Evolutionary conservation across 176 grass and related monocot species (phyloP), one percentile per base, ranked within the genome.

Genomic region (Aegilops speltoides): DNA sequence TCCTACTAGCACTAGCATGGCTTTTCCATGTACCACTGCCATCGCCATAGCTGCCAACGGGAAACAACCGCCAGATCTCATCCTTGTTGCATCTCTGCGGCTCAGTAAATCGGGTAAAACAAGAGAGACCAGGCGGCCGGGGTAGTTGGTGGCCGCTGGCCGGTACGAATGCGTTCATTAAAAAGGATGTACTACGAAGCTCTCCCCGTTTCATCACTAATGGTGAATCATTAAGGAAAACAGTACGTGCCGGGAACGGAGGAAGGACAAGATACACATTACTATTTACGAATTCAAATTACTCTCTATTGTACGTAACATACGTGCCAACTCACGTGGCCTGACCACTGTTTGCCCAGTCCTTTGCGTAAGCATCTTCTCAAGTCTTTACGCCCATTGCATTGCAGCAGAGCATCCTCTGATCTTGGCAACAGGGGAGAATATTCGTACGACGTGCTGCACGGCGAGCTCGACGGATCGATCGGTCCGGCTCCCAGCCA

Each of bases 361-460:
- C 68, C 59, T 81, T 59, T 54, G 38, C 76, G n/a, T 54, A 45
- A 19, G 28, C 29, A 28, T 72, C 40, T 43, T 43, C 40, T 3
- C 40, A 11, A 10, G 40, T 11, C 40, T 43, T 43, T 10, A 52
- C 22, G 6, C 57, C 48, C 28, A 28, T 60, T 56, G 13, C 50
- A 23, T 86, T 37, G 40, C 14, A 4, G 28, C 57, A 52, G 28
- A 20, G 3, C 63, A 61, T 5, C 56, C 79, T 89, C 84, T 56
- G 24, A 84, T 80, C 67, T 38, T 29, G 26, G 62, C 32, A 52
- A 52, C 28, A 82, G 16, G 78, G 7, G 20, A 81, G 52, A 69
- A 89, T 86, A 82, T 86, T 82, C 83, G 78, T 77, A 70, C 78
- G 6, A 17, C 28, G 65, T 16, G 7, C 29, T 50, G 46, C 41